Base-by-base conservation (phyloP, 306 rosid species). In the Clitoria ternatea region DNA sequence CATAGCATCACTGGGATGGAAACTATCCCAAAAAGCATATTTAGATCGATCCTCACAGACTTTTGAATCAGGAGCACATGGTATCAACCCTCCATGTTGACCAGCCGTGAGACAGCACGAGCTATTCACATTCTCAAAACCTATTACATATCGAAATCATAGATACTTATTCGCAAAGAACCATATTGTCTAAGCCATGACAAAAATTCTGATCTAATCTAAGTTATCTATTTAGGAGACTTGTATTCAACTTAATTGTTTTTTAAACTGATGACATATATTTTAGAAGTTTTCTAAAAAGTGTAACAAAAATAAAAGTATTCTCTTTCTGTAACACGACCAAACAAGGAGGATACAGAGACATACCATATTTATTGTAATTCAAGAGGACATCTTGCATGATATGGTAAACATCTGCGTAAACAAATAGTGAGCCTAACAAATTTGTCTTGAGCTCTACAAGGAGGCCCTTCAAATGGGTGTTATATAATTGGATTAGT, bases 21-120 rank as follows among this genome's bases (percentile, higher is more conserved):
- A 86, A 55, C 88, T 69, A 43, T 88, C 96, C 93, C 93, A 91
- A 60, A 85, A 91, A 75, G 87, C 83, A 19, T 81, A 80, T 79
- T 87, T 85, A 3, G 85, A 81, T 52, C 90, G 73, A 50, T 89
- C 87, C 42, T 4, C 60, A 33, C 96, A 91, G 30, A 86, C 82
- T 70, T 62, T 77, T 7, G 97, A 86, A 35, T 35, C 9, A 11
- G 85, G 67, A 26, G 55, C 69, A 65, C 96, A 91, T 4, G 92
- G 86, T 14, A 87, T 23, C 57, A 86, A 75, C 11, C 91, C 96
- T 35, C 97, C 96, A 68, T 68, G 80, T 27, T 77, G 45, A 3
- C 97, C 96, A 40, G 76, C 87, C 18, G 79, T 1, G 43, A 66
- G 69, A 77, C 97, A 91, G 43, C 97, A 91, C 6, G 96, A 56